Evolutionary conservation across 108 stramenopile genomes (phyloP), one percentile per base, ranked within the genome.

Genomic region (Fragilaria radians): DNA sequence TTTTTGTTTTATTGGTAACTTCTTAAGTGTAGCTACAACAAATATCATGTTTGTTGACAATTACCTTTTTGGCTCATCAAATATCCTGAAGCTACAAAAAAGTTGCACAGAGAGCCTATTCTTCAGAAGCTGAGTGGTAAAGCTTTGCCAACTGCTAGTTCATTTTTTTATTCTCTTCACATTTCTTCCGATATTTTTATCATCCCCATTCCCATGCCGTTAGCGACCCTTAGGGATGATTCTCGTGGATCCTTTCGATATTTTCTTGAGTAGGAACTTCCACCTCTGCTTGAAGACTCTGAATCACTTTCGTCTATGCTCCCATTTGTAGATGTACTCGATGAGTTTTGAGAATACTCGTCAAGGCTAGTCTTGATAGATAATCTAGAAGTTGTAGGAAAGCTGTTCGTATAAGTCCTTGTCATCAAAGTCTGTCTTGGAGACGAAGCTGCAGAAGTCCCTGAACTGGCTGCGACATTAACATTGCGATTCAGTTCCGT

Each of bases 161-260:
- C n/a, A n/a, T n/a, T n/a, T n/a, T n/a, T n/a, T n/a, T n/a, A n/a
- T n/a, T n/a, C n/a, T n/a, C n/a, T n/a, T n/a, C n/a, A n/a, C n/a
- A n/a, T 34, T 33, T 57, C 55, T 24, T 57, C 55, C 19, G 31
- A 22, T 32, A 57, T 57, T 24, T 32, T 46, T 34, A 57, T 57
- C 55, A 57, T 57, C 55, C 55, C 55, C 55, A 36, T 34, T 34
- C 31, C 32, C 55, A 57, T 34, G n/a, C 55, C 55, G 14, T 18
- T 11, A 19, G 32, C 32, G 32, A 57, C 34, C 17, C 55, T 32
- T 24, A 32, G 19, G 28, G 21, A 57, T 24, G 32, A 32, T 21
- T 7, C 28, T 22, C 9, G 19, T 24, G 22, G 19, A 33, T 2
- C 28, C 1, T 3, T 57, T 3, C 28, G 32, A 1, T 36, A 19